A percentile compares a stretch with the other conserved stretches of the same genome.
These are phyloP conservation scores for Aeschynomene evenia DNA, from an alignment of 306 rosid species.

Conservation along the genomic window DNA sequence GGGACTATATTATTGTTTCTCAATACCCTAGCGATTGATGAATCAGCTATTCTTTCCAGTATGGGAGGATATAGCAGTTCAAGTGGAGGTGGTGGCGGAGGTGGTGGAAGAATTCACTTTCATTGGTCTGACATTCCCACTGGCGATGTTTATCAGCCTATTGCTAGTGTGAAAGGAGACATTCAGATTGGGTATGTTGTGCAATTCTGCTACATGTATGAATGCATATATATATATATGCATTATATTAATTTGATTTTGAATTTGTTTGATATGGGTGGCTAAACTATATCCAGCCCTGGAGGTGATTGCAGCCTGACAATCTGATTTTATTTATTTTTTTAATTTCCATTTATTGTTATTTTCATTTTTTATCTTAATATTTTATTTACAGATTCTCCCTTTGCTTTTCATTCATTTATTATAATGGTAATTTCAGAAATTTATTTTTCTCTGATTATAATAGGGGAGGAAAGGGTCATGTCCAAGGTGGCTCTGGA, in stretches of 20 bases:
- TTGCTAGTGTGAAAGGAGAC: constrained; percentile 78
- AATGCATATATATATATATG: too few relatives aligned
- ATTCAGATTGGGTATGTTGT: constrained; percentile 63
- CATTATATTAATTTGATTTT: background rate
- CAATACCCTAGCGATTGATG: constrained; percentile 54
- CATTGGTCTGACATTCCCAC: constrained; percentile 95
- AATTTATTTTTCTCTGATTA: constrained; percentile 21
- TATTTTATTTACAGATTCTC: constrained; percentile 5
- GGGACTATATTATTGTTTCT: constrained; percentile 86
- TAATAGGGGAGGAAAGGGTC: constrained; percentile 81
- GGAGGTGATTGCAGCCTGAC: constrained; percentile 1
- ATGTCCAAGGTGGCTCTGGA: constrained; percentile 64
- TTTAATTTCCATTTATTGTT: background rate
- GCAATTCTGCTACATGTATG: background rate
- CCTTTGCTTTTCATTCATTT: constrained; percentile 5
- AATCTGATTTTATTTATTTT: background rate
- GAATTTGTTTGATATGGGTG: constrained; percentile 1
- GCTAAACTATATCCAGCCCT: constrained; percentile 1
- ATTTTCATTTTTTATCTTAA: background rate
- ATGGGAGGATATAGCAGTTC: constrained; percentile 72
- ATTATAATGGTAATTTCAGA: constrained; percentile 1
- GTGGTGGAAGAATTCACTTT: constrained; percentile 98
- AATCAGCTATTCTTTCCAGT: constrained; percentile 84
- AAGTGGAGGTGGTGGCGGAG: constrained; percentile 86
- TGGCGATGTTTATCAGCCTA: constrained; percentile 95